A percentile compares a stretch with the other conserved stretches of the same genome.
Evolutionary conservation across 1,284 basidiomycete species (phyloP).

Genomic region (Cryptococcus floricola): DNA sequence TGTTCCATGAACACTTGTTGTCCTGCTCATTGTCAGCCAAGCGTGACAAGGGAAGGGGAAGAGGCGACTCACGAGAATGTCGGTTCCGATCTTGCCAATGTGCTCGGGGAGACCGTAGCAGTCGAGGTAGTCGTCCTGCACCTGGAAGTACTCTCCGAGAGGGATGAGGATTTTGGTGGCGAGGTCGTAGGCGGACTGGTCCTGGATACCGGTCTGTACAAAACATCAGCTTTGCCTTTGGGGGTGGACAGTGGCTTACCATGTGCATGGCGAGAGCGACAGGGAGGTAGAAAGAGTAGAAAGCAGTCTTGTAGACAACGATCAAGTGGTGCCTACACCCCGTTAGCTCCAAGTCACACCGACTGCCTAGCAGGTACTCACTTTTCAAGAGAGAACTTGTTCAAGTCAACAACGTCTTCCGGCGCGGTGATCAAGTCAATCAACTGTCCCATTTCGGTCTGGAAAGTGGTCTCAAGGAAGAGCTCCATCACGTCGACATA

Average conservation of each 20-base stretch:
- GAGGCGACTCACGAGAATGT: constrained; percentile 69
- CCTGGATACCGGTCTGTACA: constrained; percentile 59
- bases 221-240: background rate
- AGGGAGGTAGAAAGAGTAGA: constrained; percentile 98
- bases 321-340: constrained; percentile 75
- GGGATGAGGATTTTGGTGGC: constrained; percentile 83
- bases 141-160: constrained; percentile 97
- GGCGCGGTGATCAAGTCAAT: constrained; percentile 94
- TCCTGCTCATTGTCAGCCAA: constrained; percentile 53
- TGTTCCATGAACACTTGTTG: constrained; percentile 98
- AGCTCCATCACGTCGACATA: constrained; percentile 87
- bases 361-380: constrained; percentile 38
- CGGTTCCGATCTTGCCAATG: constrained; percentile 96
- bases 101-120: constrained; percentile 84
- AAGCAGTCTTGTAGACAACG: constrained; percentile 96
- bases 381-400: constrained; percentile 78
- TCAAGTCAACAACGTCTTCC: constrained; percentile 80
- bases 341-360: background rate
- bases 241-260: constrained; percentile 26
- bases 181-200: constrained; percentile 67
- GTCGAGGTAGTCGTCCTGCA: constrained; percentile 97
- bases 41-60: background rate
- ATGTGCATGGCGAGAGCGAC: constrained; percentile 88
- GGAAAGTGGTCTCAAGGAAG: constrained; percentile 88
- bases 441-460: constrained; percentile 94